A percentile compares a stretch with the other conserved stretches of the same genome.
These are phyloP conservation scores for Moricandia arvensis DNA, from an alignment of 345 rosid genomes.

Conservation along the genomic window DNA sequence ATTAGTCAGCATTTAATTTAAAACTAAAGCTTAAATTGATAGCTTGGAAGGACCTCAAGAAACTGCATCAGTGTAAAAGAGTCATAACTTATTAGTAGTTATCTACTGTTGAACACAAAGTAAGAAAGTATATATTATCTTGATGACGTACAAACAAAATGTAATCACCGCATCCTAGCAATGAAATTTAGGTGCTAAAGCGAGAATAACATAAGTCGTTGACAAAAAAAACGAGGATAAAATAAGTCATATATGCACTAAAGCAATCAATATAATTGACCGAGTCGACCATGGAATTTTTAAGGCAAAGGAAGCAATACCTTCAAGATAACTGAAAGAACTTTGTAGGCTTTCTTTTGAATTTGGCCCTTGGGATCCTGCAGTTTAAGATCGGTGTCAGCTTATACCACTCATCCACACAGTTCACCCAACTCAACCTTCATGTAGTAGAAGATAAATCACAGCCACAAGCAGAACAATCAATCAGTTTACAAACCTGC, in stretches of 20 bases:
- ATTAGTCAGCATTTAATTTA: conserved; percentile 11
- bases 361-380: conserved; percentile 72
- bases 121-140: not conserved
- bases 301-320: conserved; percentile 41
- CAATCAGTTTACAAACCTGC: conserved; percentile 51
- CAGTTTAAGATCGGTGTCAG: conserved; percentile 29
- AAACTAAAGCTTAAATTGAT: not conserved
- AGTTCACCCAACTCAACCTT: not conserved
- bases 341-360: conserved; percentile 96
- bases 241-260: conserved; percentile 14
- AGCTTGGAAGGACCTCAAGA: conserved; percentile 11
- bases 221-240: not conserved
- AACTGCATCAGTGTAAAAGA: conserved; percentile 1
- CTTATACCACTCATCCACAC: conserved; percentile 5
- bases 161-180: not conserved
- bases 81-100: not conserved
- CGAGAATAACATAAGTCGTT: not conserved
- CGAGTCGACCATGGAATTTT: not conserved
- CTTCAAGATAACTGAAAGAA: conserved; percentile 74
- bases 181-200: conserved; percentile 4
- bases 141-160: not conserved
- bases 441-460: conserved; percentile 1
- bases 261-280: conserved; percentile 1
- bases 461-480: not conserved
- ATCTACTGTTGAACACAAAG: not conserved